Evolutionary conservation across 1,284 basidiomycete species (phyloP), one percentile per base, ranked within the genome.

Genomic region (Coniferiporia weirii): DNA sequence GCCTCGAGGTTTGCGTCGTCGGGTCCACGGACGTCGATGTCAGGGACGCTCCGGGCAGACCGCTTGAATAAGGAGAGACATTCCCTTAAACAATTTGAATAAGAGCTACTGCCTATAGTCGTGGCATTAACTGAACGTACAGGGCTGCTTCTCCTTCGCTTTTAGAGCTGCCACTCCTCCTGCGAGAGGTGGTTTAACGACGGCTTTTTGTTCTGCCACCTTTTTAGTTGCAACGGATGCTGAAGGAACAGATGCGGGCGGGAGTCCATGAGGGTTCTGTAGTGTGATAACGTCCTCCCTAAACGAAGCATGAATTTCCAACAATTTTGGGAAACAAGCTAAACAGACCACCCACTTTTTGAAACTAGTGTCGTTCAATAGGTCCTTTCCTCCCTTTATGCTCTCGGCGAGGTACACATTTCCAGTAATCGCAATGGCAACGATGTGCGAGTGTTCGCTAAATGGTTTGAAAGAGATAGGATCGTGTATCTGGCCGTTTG

Each of bases 381-480:
- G 76, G 72, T 99, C 97, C 62, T 79, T 82, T 66, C 91, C 89
- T 35, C 85, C 87, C 71, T 92, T 97, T 66, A 98, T 81, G 63
- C 97, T 94, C 51, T 95, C 95, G 6, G 86, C 86, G 10, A 93
- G 78, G 69, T 90, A 97, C 1, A 97, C 95, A 68, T 97, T 96
- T 5, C 94, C 94, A 0, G 93, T 95, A 2, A 85, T 90, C 27
- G 89, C 88, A 64, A 96, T 84, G 53, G 92, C 91, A 48, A 95
- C 91, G 55, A 96, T 89, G 70, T 95, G 91, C 0, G 93, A 93
- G 68, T 95, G 93, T 62, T 93, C 88, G 66, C 81, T 93, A 76
- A 96, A 94, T 0, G 90, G 88, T 69, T 95, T 95, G 80, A 95
- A 95, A 1, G 91, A 92, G 52, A 96, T 93, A 0, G 93, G 93